Evolutionary conservation across 345 rosid genomes (phyloP), one percentile per base, ranked within the genome.

Genomic region (Jatropha curcas): DNA sequence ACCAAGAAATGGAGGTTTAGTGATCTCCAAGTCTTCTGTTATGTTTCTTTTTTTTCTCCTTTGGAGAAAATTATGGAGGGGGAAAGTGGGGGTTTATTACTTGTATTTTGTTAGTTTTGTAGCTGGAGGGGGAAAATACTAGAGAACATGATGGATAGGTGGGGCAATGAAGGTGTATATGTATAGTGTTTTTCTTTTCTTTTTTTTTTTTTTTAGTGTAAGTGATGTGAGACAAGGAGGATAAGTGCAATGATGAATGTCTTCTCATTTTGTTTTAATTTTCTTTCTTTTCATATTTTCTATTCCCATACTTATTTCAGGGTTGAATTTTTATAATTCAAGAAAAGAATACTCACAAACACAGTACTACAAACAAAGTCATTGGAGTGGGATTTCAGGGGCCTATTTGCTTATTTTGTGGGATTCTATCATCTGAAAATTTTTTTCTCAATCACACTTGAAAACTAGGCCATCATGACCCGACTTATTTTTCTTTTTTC

Each of bases 81-180:
- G 68, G 45, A 20, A 71, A 72, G 83, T 72, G 77, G 72, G 81
- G 24, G 67, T 8, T 77, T 73, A 41, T 41, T 53, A 52, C 48
- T 63, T 80, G 68, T 71, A 67, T 74, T 62, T 62, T 79, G 74
- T 74, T 78, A 77, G 77, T 63, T 41, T 37, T 74, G 63, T 82
- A 82, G 86, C 71, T 60, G 88, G 82, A 45, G 76, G 78, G 80
- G 88, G 76, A 43, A 66, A 81, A 37, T 78, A 82, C 71, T 68
- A 25, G 76, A 83, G 63, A 74, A 78, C 71, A 59, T 76, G 70
- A 68, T 58, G 85, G 64, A 71, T 70, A 61, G 82, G 76, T 71
- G 83, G 85, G 76, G 71, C 68, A 67, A 56, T 60, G 79, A 87
- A 80, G 85, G 71, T 82, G 76, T 71, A 81, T 82, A 84, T 88